Conservation (phyloP, 176 grass and related monocot species). For the Typha latifolia region DNA sequence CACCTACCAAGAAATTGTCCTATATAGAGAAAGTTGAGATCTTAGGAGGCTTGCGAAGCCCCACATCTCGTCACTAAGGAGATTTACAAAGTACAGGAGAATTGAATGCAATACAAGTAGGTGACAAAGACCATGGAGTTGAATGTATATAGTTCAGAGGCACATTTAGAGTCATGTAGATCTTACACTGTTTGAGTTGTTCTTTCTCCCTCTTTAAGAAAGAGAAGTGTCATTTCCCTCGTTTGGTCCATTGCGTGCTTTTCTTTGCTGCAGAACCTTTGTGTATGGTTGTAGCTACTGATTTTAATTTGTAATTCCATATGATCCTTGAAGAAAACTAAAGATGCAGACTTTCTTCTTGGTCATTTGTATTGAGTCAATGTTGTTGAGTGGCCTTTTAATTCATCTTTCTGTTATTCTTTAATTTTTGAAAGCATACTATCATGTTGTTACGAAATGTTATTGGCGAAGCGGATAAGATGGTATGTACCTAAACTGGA, state of each 20-base stretch:
- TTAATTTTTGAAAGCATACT: too few relatives aligned
- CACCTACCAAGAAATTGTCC: constrained; percentile 58
- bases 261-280: background rate
- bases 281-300: background rate
- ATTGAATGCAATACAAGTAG: background rate
- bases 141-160: constrained; percentile 28
- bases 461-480: too few relatives aligned
- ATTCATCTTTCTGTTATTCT: too few relatives aligned
- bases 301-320: background rate
- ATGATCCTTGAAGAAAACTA: background rate
- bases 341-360: background rate
- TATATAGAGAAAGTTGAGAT: constrained; percentile 60
- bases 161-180: constrained; percentile 21
- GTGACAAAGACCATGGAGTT: constrained; percentile 15
- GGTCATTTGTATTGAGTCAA: background rate
- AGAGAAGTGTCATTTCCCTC: constrained; percentile 6
- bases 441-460: too few relatives aligned
- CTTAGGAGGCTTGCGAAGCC: constrained; percentile 64
- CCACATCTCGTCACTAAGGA: constrained; percentile 56
- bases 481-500: too few relatives aligned
- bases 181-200: constrained; percentile 12
- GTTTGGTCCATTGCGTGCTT: constrained; percentile 14
- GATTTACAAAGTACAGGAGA: background rate
- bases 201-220: constrained; percentile 21
- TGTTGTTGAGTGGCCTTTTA: background rate